Conservation (phyloP, 768 basidiomycete genomes). For the Daedalea quercina region DNA sequence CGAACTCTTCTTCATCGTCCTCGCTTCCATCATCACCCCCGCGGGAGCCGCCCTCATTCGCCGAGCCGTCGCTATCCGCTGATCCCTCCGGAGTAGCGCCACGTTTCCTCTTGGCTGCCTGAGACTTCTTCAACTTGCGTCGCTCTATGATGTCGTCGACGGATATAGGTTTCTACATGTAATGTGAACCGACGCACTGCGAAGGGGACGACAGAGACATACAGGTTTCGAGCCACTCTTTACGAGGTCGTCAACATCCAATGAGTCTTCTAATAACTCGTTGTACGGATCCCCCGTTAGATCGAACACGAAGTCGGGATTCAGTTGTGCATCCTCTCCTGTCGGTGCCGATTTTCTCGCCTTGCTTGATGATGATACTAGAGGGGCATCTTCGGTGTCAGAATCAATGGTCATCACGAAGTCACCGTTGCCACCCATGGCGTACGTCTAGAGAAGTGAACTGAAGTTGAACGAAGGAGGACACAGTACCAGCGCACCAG, state of each 20-base stretch:
- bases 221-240: conserved; percentile 61
- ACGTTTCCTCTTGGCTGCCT: conserved; percentile 58
- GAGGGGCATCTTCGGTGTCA: conserved; percentile 52
- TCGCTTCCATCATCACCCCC: conserved; percentile 26
- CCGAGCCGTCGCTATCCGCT: conserved; percentile 19
- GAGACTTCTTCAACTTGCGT: conserved; percentile 37
- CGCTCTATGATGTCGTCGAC: conserved; percentile 91
- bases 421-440: conserved; percentile 41
- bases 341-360: conserved; percentile 18
- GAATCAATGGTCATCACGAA: conserved; percentile 85
- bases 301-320: conserved; percentile 84
- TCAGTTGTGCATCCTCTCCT: conserved; percentile 54
- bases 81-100: conserved; percentile 28
- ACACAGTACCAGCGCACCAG: too few species aligned
- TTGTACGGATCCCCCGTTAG: conserved; percentile 62
- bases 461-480: too few species aligned
- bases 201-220: conserved; percentile 18
- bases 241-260: conserved; percentile 46
- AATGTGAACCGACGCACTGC: background rate
- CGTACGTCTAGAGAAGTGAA: background rate
- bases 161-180: conserved; percentile 62
- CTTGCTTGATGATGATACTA: conserved; percentile 5
- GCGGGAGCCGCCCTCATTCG: conserved; percentile 25
- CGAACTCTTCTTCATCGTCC: conserved; percentile 30
- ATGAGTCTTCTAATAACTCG: conserved; percentile 40